Percentiles rank a stretch among this genome's conserved stretches.
phyloP scores from a whole-genome alignment of 441 rosid species.

The Populus trichocarpa region DNA sequence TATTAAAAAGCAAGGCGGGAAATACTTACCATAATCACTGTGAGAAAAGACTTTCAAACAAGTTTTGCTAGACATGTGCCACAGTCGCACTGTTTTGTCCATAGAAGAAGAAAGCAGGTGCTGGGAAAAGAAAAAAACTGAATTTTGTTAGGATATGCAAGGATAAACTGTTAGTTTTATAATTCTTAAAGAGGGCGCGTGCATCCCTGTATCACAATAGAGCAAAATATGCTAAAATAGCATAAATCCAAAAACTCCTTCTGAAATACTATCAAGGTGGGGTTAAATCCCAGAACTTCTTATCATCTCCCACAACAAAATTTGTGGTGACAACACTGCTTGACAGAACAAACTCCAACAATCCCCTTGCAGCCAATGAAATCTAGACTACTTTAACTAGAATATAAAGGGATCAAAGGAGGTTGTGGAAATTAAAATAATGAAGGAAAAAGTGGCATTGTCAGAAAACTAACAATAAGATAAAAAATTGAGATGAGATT shows the following conservation, averaged over 20 bases:
- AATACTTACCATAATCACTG: conserved; percentile 61
- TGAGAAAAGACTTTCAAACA: conserved; percentile 59
- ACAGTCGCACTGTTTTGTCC: conserved; percentile 65
- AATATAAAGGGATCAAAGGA: not conserved
- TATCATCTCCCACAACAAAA: not conserved
- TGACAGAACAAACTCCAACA: not conserved
- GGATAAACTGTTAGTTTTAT: conserved; percentile 10
- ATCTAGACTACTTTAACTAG: not conserved
- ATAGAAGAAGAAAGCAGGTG: conserved; percentile 55
- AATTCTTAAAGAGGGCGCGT: conserved; percentile 1
- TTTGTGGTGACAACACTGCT: not conserved
- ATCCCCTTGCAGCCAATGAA: not conserved
- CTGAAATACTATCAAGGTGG: not conserved
- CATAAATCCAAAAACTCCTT: not conserved
- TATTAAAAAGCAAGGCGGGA: not conserved
- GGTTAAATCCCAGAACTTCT: not conserved
- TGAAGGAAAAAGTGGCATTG: not conserved
- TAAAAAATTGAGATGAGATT: not conserved
- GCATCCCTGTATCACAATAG: not conserved
- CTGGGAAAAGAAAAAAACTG: conserved; percentile 21
- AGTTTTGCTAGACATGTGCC: conserved; percentile 55
- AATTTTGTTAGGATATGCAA: not conserved
- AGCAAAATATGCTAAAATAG: not conserved
- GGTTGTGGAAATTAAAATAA: not conserved
- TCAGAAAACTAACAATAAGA: not conserved